Percentiles rank a stretch among this genome's conserved stretches.
Evolutionary conservation across 2,329 filamentous ascomycete genomes (phyloP).

Genomic region (Nothophoma quercina): DNA sequence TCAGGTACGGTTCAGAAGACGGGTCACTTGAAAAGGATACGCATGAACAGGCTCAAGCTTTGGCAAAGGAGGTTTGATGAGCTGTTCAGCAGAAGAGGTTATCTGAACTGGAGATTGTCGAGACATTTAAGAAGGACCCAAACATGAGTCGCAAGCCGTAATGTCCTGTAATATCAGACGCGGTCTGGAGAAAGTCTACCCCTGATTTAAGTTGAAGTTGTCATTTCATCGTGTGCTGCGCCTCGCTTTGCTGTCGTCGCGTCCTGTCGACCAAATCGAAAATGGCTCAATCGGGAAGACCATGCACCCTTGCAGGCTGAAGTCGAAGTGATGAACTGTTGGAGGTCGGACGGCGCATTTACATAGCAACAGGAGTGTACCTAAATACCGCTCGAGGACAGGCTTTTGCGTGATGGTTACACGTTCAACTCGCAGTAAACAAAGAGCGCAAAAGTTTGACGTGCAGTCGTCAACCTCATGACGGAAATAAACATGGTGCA

Average conservation of each 20-base stretch:
- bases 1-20: no score
- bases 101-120: no score
- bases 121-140: no score
- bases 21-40: no score
- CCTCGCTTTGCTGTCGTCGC: not conserved
- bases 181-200: no score
- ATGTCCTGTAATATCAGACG: not conserved
- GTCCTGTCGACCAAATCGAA: not conserved
- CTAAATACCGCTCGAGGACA: no score
- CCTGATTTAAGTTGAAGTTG: no score
- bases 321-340: not conserved
- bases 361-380: not conserved
- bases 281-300: constrained; percentile 17
- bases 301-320: not conserved
- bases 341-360: not conserved
- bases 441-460: constrained; percentile 9
- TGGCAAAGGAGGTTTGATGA: no score
- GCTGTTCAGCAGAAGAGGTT: no score
- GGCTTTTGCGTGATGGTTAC: no score
- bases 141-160: not conserved
- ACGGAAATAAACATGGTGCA: constrained; percentile 12
- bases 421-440: constrained; percentile 5
- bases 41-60: no score
- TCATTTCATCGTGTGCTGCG: not conserved
- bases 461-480: constrained; percentile 12